Base-by-base conservation (phyloP, 257 asterid genomes). In the Solanum clarkiae region DNA sequence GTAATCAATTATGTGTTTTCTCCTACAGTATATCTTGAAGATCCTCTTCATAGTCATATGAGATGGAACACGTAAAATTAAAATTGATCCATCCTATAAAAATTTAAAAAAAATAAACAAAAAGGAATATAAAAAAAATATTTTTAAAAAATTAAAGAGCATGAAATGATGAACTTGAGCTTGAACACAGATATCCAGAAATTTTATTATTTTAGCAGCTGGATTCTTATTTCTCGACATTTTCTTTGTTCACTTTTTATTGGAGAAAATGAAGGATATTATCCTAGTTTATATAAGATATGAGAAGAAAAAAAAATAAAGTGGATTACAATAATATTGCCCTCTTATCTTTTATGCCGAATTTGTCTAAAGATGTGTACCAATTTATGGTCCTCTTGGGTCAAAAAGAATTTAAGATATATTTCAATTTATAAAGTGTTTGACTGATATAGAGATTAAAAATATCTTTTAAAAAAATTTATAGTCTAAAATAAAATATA, bases 1-100 rank as follows among this genome's bases (percentile, higher is more conserved):
- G 10, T 44, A 44, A 7, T 72, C 57, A 1, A n/a, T 10, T 36
- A 36, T 36, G 1, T 5, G 20, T 20, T 72, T 72, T 20, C 14
- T 72, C 40, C 7, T 72, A 20, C 11, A 7, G 1, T 44, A 72
- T 2, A 29, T 29, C 36, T n/a, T 11, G 57, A n/a, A 72, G 13
- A 45, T 7, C 5, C 7, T 22, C 16, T 45, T 7, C 20, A 13
- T 45, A 7, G 7, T 1, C 16, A 6, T 12, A 14, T 1, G 3
- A 1, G 15, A 13, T 1, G 55, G 15, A 0, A 24, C 63, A 1
- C 3, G 1, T 3, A 22, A 14, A 3, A 3, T 1, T 2, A 29
- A 2, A 29, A 29, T 2, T 29, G 32, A 29, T 29, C 32, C 3
- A 29, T 29, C 32, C 32, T 29, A 29, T 29, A 29, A 29, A 29